These are phyloP conservation scores for Penicillium digitatum DNA, from an alignment of 2,329 filamentous ascomycete species.

Conservation along the genomic window DNA sequence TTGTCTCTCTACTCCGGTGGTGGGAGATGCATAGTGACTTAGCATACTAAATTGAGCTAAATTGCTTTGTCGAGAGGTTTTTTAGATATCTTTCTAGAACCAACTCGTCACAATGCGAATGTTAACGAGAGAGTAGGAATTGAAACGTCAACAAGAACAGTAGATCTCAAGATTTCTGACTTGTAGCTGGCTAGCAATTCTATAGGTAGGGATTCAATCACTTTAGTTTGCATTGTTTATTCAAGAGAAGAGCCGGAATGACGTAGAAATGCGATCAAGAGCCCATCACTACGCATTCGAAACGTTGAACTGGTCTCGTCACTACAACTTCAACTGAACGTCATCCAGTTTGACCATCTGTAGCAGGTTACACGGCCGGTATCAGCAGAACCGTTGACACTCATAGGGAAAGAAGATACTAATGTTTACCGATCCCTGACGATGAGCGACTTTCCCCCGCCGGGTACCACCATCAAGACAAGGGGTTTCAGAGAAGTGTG, in stretches of 20 bases:
- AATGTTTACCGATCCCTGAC: not conserved
- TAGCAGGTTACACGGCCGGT: not conserved
- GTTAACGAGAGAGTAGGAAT: not conserved
- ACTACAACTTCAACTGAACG: not conserved
- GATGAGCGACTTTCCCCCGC: conserved; percentile 3
- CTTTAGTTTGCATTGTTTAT: not conserved
- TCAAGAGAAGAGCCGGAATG: not conserved
- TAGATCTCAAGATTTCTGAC: no score
- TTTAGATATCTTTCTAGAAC: no score
- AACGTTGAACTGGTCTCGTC: not conserved
- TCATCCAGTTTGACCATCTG: not conserved
- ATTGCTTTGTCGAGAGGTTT: not conserved
- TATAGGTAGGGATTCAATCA: no score
- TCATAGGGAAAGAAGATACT: not conserved
- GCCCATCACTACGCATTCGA: not conserved
- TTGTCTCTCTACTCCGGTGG: not conserved
- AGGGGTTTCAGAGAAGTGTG: conserved; percentile 20
- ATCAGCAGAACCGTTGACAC: not conserved
- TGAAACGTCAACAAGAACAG: not conserved
- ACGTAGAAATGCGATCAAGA: conserved; percentile 3
- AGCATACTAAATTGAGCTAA: not conserved
- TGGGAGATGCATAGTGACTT: not conserved
- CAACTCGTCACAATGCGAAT: no score
- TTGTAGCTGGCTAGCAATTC: not conserved
- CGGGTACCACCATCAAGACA: conserved; percentile 5